Conservation (phyloP, 2,329 filamentous ascomycete species). For the Penicillium psychrosexuale region DNA sequence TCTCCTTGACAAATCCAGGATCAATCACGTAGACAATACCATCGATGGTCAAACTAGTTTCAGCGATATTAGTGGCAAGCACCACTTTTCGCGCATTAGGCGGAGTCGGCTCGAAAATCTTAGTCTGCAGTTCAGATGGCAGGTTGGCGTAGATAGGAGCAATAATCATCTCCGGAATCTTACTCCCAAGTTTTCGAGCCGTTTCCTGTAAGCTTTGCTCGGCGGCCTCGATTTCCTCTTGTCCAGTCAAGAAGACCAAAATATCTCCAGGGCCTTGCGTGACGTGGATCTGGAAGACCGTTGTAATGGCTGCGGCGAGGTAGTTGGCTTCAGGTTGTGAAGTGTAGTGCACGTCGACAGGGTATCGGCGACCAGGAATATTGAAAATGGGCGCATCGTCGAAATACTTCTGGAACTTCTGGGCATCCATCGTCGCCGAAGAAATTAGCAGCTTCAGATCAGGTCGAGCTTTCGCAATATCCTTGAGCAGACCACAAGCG, state of each 20-base stretch:
- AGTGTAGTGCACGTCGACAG: conserved; percentile 89
- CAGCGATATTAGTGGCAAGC: conserved; percentile 92
- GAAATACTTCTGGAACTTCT: conserved; percentile 89
- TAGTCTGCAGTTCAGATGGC: conserved; percentile 82
- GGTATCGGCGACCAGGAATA: conserved; percentile 82
- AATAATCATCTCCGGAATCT: conserved; percentile 81
- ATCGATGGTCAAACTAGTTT: conserved; percentile 92
- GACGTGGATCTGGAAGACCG: conserved; percentile 91
- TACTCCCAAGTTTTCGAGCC: conserved; percentile 76
- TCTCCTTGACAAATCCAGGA: conserved; percentile 92
- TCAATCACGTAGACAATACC: conserved; percentile 96
- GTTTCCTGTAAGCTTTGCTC: conserved; percentile 83
- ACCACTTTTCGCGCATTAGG: conserved; percentile 84
- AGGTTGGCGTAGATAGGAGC: conserved; percentile 94
- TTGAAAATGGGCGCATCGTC: conserved; percentile 92
- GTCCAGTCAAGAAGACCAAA: conserved; percentile 88
- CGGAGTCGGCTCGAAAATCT: conserved; percentile 93
- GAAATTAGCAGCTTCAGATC: conserved; percentile 90
- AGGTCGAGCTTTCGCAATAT: conserved; percentile 75
- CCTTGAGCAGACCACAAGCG: conserved; percentile 80
- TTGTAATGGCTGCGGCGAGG: conserved; percentile 83
- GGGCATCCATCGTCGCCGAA: conserved; percentile 89
- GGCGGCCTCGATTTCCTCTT: conserved; percentile 91
- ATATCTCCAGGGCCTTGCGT: conserved; percentile 84
- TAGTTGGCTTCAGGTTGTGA: conserved; percentile 92